These are phyloP conservation scores for Wolfiporia cocos DNA, from an alignment of 1,284 basidiomycete species.

Conservation along the genomic window DNA sequence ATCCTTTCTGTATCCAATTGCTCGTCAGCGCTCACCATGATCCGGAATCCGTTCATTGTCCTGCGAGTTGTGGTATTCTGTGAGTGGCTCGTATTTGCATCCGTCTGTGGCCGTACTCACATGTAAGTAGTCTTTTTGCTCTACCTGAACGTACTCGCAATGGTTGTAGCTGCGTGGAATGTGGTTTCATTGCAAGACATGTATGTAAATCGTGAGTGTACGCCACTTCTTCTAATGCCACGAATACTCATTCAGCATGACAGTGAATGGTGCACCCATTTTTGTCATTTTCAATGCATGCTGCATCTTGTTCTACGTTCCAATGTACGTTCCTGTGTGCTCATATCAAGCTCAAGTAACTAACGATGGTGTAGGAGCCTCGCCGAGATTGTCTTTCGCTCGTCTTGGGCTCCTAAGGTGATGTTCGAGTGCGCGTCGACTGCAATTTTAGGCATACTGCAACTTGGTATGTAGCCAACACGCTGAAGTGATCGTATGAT, in stretches of 20 bases:
- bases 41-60: conserved; percentile 41
- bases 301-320: conserved; percentile 36
- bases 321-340: conserved; percentile 32
- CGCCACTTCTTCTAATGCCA: too few relatives aligned
- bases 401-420: conserved; percentile 3
- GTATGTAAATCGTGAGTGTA: too few relatives aligned
- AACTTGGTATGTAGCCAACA: conserved; percentile 8
- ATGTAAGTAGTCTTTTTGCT: conserved; percentile 39
- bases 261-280: conserved; percentile 42
- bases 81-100: conserved; percentile 25
- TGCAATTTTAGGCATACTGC: not conserved
- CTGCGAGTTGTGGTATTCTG: conserved; percentile 52
- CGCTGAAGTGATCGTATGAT: not conserved
- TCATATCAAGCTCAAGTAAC: not conserved
- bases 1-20: conserved; percentile 1
- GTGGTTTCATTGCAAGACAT: conserved; percentile 34
- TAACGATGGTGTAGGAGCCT: not conserved
- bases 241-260: too few relatives aligned
- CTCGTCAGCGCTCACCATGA: conserved; percentile 13
- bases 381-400: not conserved
- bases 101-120: conserved; percentile 5
- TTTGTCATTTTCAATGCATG: conserved; percentile 49
- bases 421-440: conserved; percentile 5
- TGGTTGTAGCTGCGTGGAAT: conserved; percentile 58
- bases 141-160: conserved; percentile 43